Percentiles rank a stretch among this genome's conserved stretches.
phyloP scores from a whole-genome alignment of 495 filamentous ascomycete species.

The Aspergillus panamensis region DNA sequence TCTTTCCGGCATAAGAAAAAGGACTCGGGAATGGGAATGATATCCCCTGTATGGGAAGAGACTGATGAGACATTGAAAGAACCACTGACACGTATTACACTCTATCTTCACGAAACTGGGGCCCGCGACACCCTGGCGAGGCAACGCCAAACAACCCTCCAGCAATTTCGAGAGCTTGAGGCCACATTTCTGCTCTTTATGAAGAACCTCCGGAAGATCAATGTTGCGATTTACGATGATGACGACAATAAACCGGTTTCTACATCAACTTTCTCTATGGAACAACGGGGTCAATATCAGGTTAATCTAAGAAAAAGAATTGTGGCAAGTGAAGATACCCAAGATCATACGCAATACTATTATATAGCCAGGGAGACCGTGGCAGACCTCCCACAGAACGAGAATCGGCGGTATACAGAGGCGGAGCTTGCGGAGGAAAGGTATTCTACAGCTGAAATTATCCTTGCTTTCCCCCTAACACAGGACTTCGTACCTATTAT shows the following conservation, averaged over 20 bases:
- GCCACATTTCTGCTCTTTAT: slow-evolving; percentile 36
- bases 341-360: slow-evolving; percentile 15
- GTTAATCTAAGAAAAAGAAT: slow-evolving; percentile 8
- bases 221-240: slow-evolving; percentile 28
- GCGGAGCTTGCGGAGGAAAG: slow-evolving; percentile 14
- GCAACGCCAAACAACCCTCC: slow-evolving; percentile 20
- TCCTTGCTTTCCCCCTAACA: slow-evolving; percentile 41
- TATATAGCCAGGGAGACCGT: slow-evolving; percentile 24
- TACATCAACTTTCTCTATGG: slow-evolving; percentile 10
- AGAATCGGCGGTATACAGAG: slow-evolving; percentile 28
- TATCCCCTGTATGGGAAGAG: slow-evolving; percentile 38
- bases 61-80: slow-evolving; percentile 5
- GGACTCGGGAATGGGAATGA: slow-evolving; percentile 43
- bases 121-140: slow-evolving; percentile 7
- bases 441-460: slow-evolving; percentile 28
- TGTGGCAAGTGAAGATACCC: background rate
- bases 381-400: slow-evolving; percentile 24
- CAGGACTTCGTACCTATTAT: slow-evolving; percentile 23
- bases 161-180: slow-evolving; percentile 33
- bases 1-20: slow-evolving; percentile 33
- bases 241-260: slow-evolving; percentile 2
- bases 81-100: slow-evolving; percentile 34
- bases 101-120: slow-evolving; percentile 28
- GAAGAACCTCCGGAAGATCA: slow-evolving; percentile 32
- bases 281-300: background rate